These are phyloP conservation scores for Arxiozyma slooffiae DNA, from an alignment of 1,139 yeast species.

Conservation along the genomic window DNA sequence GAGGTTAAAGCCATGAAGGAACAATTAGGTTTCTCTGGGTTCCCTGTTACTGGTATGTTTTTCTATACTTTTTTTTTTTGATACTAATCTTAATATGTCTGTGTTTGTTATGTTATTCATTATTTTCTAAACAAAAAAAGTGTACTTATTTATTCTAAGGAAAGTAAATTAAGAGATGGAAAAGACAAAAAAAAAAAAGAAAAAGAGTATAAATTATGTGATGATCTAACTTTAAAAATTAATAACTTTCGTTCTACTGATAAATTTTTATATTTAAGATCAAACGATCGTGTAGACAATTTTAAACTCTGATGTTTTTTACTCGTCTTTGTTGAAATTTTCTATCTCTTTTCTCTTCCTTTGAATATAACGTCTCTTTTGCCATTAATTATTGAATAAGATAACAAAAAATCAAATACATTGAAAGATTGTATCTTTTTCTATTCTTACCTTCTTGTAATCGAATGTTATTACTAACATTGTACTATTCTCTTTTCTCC, in stretches of 20 bases:
- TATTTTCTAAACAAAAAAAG: conserved; percentile 4
- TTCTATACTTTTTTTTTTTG: conserved; percentile 2
- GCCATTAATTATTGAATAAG: too few relatives aligned
- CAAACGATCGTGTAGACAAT: conserved; percentile 95
- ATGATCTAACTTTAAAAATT: conserved; percentile 44
- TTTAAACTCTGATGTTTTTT: conserved; percentile 33
- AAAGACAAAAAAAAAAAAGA: neutral
- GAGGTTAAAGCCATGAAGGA: conserved; percentile 67
- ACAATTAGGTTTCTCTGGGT: conserved; percentile 84
- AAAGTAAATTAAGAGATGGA: too few relatives aligned
- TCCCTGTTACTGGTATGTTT: conserved; percentile 98
- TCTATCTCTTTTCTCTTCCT: neutral
- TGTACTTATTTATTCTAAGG: neutral
- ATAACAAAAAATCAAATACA: too few relatives aligned
- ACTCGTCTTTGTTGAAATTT: neutral
- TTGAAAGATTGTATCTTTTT: too few relatives aligned
- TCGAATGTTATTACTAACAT: conserved; percentile 6
- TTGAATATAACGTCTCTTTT: too few relatives aligned
- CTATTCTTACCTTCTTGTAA: neutral
- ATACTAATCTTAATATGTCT: neutral
- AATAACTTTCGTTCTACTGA: conserved; percentile 99
- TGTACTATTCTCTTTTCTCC: neutral
- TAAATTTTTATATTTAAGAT: conserved; percentile 40
- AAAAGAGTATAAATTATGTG: conserved; percentile 31
- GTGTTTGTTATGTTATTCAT: conserved; percentile 2